A percentile compares a stretch with the other conserved stretches of the same genome.
These are phyloP conservation scores for Bruguiera hainesii DNA, from an alignment of 441 rosid genomes.

Conservation along the genomic window DNA sequence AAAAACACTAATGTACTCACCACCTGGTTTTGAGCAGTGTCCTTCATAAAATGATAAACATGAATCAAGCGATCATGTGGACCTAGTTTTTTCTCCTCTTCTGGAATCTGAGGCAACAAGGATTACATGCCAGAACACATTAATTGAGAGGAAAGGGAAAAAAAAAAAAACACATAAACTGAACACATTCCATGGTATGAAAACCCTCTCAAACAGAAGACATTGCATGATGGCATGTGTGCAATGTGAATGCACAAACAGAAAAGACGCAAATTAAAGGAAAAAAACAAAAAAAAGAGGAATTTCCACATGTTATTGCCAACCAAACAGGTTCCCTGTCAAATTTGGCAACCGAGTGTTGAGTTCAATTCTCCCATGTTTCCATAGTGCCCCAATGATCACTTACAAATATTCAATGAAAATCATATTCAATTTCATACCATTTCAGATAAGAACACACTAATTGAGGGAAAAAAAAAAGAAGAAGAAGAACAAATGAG, in stretches of 20 bases:
- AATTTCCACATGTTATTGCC: not conserved
- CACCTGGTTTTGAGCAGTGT: slow-evolving; percentile 75
- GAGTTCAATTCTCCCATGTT: not conserved
- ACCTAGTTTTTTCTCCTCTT: slow-evolving; percentile 88
- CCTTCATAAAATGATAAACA: slow-evolving; percentile 88
- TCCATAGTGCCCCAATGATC: not conserved
- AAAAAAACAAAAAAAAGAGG: not conserved
- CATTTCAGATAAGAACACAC: not conserved
- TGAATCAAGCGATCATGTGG: slow-evolving; percentile 86
- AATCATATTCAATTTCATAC: not conserved
- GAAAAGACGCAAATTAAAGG: not conserved
- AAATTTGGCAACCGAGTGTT: not conserved
- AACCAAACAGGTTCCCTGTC: not conserved
- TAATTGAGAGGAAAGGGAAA: not conserved
- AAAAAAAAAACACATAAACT: not conserved
- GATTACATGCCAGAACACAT: not conserved
- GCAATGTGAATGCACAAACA: not conserved
- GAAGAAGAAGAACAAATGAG: too few relatives aligned
- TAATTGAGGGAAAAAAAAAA: not conserved
- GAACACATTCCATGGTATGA: not conserved
- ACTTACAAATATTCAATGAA: not conserved
- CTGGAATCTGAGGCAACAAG: slow-evolving; percentile 64
- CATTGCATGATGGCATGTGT: too few relatives aligned
- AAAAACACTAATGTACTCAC: slow-evolving; percentile 27
- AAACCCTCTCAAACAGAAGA: too few relatives aligned